Base-by-base conservation (phyloP, 192 early-diverging fungal genomes). In the Coemansia sp. region DNA sequence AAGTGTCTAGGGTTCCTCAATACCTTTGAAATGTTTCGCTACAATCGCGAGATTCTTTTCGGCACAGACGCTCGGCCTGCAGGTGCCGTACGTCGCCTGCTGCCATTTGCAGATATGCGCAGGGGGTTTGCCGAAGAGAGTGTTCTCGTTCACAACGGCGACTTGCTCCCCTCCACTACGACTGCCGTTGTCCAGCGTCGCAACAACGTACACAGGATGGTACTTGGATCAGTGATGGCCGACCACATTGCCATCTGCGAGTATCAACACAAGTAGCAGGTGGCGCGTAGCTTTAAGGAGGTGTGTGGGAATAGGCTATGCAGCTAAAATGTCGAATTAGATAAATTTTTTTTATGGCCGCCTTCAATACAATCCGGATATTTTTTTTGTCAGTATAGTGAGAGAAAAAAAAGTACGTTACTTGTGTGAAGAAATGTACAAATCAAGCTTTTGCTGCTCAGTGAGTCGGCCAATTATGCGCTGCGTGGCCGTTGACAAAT, bases 211-310 rank as follows among this genome's bases (percentile, higher is more conserved):
- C 61, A 70, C 20, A 70, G 79, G 27, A 70, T 82, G 24, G 27
- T 82, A 22, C 65, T 82, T 18, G 79, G 79, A 11, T 73, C 79
- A 1, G 79, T 76, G 5, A 82, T 82, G 79, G 74, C 74, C 29
- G 65, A 82, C 45, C 70, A 73, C 53, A 76, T 82, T 16, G 79
- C 79, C 12, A 76, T 76, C 41, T 82, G 79, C 58, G 34, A 67
- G 5, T 56, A 56, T 16, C 53, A n/a, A 9, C 35, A 49, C 29
- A 29, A 64, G 22, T 18, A 30, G 13, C 12, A 2, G 15, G 12
- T 22, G 12, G 11, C 18, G 29, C 3, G 18, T 65, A 15, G 20
- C 20, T 37, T 37, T 9, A 37, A 6, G 35, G 34, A 35, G 35
- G 35, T 10, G 35, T 37, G 35, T 37, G 35, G 0, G 35, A 37